phyloP scores from a whole-genome alignment of 2,329 filamentous ascomycete species.

The Acephala macrosclerotiorum region DNA sequence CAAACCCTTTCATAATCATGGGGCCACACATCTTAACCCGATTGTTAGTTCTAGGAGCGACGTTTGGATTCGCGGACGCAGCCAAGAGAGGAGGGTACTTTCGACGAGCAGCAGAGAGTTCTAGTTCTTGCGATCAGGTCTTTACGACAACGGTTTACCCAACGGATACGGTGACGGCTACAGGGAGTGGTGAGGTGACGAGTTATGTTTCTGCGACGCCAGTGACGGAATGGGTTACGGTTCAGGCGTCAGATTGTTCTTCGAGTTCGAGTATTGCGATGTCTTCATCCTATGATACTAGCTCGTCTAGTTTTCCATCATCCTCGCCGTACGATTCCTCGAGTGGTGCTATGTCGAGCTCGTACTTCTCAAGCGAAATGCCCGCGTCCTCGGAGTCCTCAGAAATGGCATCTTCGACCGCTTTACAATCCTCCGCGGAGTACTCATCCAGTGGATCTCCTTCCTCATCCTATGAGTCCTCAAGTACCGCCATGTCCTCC shows the following conservation, averaged over 20 bases:
- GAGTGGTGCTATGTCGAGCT: too few relatives aligned
- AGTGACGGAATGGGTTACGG: neutral
- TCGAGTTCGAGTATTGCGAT: neutral
- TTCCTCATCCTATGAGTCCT: neutral
- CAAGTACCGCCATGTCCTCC: too few relatives aligned
- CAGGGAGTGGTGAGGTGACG: neutral
- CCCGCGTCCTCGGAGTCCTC: too few relatives aligned
- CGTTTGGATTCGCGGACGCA: conserved; percentile 8
- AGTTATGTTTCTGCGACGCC: neutral
- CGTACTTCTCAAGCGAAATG: too few relatives aligned
- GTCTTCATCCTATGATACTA: neutral
- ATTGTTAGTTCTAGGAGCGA: conserved; percentile 1
- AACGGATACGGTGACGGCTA: neutral
- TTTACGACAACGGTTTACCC: neutral
- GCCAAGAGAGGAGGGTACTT: neutral
- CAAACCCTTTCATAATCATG: neutral
- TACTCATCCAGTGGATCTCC: neutral
- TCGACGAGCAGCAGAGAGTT: neutral
- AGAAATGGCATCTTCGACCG: too few relatives aligned
- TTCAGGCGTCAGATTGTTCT: neutral
- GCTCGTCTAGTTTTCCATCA: neutral
- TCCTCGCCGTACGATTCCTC: neutral
- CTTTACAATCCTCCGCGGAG: too few relatives aligned
- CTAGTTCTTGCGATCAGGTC: neutral
- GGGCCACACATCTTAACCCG: neutral